Conservation (phyloP, 306 rosid genomes). For the Prunus mongolica region DNA sequence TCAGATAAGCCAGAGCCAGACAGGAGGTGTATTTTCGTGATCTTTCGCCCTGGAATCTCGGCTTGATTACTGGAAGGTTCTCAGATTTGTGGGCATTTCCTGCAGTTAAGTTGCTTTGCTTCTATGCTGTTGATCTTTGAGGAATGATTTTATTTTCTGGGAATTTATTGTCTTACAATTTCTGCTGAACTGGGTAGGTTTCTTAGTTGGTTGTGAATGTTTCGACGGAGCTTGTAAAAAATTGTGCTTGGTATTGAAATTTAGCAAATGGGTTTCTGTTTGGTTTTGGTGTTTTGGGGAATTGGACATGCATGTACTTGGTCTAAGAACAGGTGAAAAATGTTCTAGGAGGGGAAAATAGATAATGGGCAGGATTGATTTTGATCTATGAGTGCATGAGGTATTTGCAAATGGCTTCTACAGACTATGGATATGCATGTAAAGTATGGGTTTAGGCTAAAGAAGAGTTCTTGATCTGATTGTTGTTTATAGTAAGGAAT, state of each 20-base stretch:
- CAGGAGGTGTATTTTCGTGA: conserved; percentile 26
- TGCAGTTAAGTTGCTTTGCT: conserved; percentile 36
- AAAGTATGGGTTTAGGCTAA: conserved; percentile 22
- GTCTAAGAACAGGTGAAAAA: conserved; percentile 14
- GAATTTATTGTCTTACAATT: neutral
- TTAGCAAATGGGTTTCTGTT: conserved; percentile 12
- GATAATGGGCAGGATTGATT: conserved; percentile 20
- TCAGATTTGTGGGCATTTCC: conserved; percentile 28
- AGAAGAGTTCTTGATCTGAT: conserved; percentile 29
- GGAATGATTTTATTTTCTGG: conserved; percentile 2
- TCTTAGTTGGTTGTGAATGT: conserved; percentile 11
- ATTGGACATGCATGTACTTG: conserved; percentile 16
- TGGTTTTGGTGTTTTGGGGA: conserved; percentile 18
- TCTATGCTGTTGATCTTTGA: conserved; percentile 13
- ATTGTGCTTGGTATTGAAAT: neutral
- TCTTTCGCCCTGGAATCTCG: conserved; percentile 22
- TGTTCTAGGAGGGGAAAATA: conserved; percentile 17
- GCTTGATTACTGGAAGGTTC: conserved; percentile 23
- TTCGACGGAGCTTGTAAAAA: neutral
- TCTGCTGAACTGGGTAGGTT: conserved; percentile 7
- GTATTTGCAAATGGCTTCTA: neutral
- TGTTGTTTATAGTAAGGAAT: conserved; percentile 43
- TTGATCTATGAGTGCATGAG: conserved; percentile 4
- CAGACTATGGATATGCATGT: neutral
- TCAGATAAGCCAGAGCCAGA: neutral